Percentiles rank a stretch among this genome's conserved stretches.
phyloP scores from a whole-genome alignment of 139 green algal genomes.

The Trebouxia sp. region DNA sequence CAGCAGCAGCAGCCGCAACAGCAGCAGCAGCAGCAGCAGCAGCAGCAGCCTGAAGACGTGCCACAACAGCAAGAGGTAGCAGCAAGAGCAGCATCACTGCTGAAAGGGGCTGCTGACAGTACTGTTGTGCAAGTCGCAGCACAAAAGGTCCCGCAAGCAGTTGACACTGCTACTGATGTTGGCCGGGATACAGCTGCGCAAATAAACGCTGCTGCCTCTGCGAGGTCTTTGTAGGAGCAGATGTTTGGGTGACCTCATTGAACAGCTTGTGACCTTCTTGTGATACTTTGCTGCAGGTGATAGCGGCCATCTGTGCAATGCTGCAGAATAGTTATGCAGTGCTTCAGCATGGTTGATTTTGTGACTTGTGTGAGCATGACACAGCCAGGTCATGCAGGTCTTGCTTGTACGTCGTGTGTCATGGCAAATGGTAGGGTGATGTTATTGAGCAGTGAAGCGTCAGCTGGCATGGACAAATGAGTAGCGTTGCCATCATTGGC shows the following conservation, averaged over 20 bases:
- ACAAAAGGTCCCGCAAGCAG: constrained; percentile 16
- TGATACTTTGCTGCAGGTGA: background rate
- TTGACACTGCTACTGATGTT: background rate
- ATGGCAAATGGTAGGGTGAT: too few species aligned
- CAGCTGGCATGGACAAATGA: too few species aligned
- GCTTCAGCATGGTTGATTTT: too few species aligned
- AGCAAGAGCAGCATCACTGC: background rate
- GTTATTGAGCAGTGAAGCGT: too few species aligned
- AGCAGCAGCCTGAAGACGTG: background rate
- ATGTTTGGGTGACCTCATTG: background rate
- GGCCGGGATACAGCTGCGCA: background rate
- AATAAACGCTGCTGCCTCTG: background rate
- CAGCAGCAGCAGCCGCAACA: constrained; percentile 16
- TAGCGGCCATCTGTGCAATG: too few species aligned
- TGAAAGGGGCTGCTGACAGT: background rate
- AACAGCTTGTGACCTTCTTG: background rate
- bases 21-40: constrained; percentile 15
- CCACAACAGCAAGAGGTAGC: too few species aligned
- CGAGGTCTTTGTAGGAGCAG: background rate
- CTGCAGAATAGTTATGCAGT: too few species aligned
- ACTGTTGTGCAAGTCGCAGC: background rate
- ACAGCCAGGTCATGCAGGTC: too few species aligned
- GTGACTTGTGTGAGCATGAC: too few species aligned
- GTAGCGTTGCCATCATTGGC: too few species aligned
- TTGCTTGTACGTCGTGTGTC: too few species aligned